Evolutionary conservation across 202 grass and related monocot species (phyloP), one percentile per base, ranked within the genome.

Genomic region (Schoenoplectus tabernaemontani): DNA sequence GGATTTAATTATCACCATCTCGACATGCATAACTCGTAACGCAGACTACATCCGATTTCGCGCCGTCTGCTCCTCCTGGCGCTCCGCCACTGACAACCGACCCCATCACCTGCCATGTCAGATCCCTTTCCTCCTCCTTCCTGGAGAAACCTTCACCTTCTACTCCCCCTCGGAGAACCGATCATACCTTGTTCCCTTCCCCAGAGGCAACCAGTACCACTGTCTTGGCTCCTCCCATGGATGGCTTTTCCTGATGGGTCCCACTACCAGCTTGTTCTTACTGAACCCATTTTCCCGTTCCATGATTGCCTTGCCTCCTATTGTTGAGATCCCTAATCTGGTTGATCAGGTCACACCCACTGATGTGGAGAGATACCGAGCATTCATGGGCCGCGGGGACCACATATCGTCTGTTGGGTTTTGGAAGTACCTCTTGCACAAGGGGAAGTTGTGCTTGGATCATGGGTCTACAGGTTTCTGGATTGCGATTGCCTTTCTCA

Each of bases 21-120:
- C 58, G 19, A 17, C 51, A 15, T 56, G 56, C 26, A 81, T 81
- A 50, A 8, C 44, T 56, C 63, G 56, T 15, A 78, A 73, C 46
- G 83, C 77, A 16, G 83, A 85, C 20, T 75, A 85, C 83, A 75
- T 85, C 77, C 37, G 77, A 46, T 81, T 85, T 22, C 77, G 83
- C 23, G 77, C 83, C 28, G 66, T 63, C 9, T 85, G 83, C 66
- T 13, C 77, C 39, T 68, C 47, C 1, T 85, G 83, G 83, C 83
- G 83, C 22, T 30, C 37, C 48, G 64, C 77, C 65, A 59, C 59
- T 13, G 48, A 60, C 59, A 17, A 4, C 9, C 11, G 74, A 4
- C 83, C 83, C 22, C n/a, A 59, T 28, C 82, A 84, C 67, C 74
- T 84, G 22, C 77, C 77, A n/a, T 64, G 53, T 15, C 77, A 75